These are phyloP conservation scores for Alternaria alternata DNA, from an alignment of 2,329 filamentous ascomycete genomes.

Conservation along the genomic window DNA sequence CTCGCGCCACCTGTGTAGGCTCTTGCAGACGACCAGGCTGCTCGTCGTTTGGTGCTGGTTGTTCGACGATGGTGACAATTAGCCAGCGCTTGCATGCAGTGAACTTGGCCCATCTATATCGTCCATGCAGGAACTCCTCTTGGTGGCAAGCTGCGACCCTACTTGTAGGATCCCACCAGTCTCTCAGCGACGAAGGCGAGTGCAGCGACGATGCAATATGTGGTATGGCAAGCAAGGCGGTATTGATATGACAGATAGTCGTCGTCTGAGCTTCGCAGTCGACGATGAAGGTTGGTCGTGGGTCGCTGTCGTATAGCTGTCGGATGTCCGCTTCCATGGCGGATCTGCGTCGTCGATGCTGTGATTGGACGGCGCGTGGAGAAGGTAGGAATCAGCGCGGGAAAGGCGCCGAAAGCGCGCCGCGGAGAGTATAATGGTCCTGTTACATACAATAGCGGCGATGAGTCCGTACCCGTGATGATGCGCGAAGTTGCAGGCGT, in stretches of 20 bases:
- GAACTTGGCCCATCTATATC: conserved; percentile 20
- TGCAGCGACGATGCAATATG: conserved; percentile 13
- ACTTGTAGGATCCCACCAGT: conserved; percentile 25
- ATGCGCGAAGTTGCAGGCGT: conserved; percentile 2
- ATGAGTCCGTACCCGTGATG: background rate
- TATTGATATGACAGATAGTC: conserved; percentile 18
- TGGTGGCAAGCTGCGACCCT: conserved; percentile 10
- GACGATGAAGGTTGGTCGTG: conserved; percentile 24
- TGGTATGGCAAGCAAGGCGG: conserved; percentile 14
- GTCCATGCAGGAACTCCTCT: conserved; percentile 17
- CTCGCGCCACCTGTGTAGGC: background rate
- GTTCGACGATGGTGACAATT: conserved; percentile 10
- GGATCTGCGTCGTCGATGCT: conserved; percentile 11
- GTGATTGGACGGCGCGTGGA: conserved; percentile 7
- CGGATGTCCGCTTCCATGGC: conserved; percentile 18
- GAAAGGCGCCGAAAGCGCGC: conserved; percentile 4
- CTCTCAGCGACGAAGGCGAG: conserved; percentile 14
- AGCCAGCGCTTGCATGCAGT: conserved; percentile 15
- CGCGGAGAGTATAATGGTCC: background rate
- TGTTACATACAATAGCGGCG: conserved; percentile 1
- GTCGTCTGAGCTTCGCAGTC: conserved; percentile 13
- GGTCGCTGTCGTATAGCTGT: conserved; percentile 20
- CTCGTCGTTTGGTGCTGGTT: background rate
- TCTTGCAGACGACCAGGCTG: background rate
- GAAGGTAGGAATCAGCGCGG: background rate